phyloP scores from a whole-genome alignment of 768 basidiomycete genomes.

The Atractiella rhizophila region DNA sequence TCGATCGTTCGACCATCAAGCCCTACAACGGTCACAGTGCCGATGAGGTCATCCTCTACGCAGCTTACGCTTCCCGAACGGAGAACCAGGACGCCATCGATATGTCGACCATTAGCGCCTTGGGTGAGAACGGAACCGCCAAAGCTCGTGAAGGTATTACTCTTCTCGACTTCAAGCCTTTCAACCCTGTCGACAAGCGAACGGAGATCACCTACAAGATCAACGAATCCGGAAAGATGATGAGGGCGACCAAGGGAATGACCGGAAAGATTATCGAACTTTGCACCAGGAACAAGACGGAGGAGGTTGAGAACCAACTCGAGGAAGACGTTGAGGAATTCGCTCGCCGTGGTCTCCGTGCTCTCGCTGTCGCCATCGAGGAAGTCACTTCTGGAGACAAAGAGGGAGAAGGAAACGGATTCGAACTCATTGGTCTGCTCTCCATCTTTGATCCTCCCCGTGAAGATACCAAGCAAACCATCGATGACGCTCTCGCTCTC shows the following conservation, averaged over 20 bases:
- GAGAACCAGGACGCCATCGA: constrained; percentile 99
- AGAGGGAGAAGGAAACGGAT: constrained; percentile 79
- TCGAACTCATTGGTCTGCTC: constrained; percentile 88
- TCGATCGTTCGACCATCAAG: constrained; percentile 71
- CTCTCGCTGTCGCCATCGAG: constrained; percentile 84
- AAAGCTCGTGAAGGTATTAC: constrained; percentile 79
- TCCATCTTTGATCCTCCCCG: constrained; percentile 96
- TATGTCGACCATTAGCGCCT: constrained; percentile 48
- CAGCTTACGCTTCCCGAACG: constrained; percentile 86
- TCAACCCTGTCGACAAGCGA: constrained; percentile 97
- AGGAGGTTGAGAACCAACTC: constrained; percentile 65
- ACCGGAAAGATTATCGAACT: constrained; percentile 90
- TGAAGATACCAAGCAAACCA: constrained; percentile 94
- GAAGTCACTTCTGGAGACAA: constrained; percentile 59
- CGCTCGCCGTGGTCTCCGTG: constrained; percentile 83
- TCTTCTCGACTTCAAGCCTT: constrained; percentile 94
- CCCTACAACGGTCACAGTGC: constrained; percentile 69
- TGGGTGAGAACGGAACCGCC: constrained; percentile 39
- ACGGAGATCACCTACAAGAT: constrained; percentile 96
- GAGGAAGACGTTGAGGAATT: constrained; percentile 92
- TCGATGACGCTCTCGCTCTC: constrained; percentile 82
- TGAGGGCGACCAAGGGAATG: constrained; percentile 99
- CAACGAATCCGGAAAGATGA: constrained; percentile 76
- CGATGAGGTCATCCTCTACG: constrained; percentile 75
- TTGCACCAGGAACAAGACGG: constrained; percentile 90